Conservation (phyloP, 202 grass and related monocot species). For the Schoenoplectus triqueter region DNA sequence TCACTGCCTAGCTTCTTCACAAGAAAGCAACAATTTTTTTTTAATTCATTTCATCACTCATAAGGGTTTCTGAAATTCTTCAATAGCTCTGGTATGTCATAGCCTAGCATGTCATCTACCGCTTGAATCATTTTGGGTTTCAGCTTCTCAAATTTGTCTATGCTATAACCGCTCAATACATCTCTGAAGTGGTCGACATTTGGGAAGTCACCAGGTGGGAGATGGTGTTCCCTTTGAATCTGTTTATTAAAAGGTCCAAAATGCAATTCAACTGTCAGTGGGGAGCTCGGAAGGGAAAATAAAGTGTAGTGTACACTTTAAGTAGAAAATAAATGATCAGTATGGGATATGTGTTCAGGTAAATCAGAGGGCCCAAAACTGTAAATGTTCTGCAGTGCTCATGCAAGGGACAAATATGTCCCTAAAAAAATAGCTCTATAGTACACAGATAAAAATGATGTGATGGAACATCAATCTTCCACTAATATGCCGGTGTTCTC, state of each 20-base stretch:
- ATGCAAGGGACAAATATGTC: neutral
- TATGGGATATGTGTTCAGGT: neutral
- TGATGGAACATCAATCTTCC: neutral
- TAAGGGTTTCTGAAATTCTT: conserved; percentile 84
- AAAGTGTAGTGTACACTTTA: neutral
- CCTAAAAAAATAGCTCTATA: neutral
- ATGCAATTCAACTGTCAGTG: neutral
- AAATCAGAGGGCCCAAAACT: neutral
- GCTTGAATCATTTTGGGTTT: conserved; percentile 87
- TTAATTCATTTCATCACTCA: conserved; percentile 47
- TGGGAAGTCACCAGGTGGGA: conserved; percentile 76
- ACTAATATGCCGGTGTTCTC: neutral
- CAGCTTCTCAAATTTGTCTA: conserved; percentile 92
- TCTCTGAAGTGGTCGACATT: conserved; percentile 77
- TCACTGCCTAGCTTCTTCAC: neutral
- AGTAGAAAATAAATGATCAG: neutral
- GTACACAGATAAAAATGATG: neutral
- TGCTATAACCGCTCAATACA: conserved; percentile 62
- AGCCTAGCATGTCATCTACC: conserved; percentile 76
- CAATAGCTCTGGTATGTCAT: conserved; percentile 76
- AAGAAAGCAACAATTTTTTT: neutral
- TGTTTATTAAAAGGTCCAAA: conserved; percentile 42
- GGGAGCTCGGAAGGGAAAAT: neutral
- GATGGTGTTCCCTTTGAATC: conserved; percentile 75
- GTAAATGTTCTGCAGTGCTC: neutral